Conservation (phyloP, 495 filamentous ascomycete genomes). For the Polyplosphaeria fusca region DNA sequence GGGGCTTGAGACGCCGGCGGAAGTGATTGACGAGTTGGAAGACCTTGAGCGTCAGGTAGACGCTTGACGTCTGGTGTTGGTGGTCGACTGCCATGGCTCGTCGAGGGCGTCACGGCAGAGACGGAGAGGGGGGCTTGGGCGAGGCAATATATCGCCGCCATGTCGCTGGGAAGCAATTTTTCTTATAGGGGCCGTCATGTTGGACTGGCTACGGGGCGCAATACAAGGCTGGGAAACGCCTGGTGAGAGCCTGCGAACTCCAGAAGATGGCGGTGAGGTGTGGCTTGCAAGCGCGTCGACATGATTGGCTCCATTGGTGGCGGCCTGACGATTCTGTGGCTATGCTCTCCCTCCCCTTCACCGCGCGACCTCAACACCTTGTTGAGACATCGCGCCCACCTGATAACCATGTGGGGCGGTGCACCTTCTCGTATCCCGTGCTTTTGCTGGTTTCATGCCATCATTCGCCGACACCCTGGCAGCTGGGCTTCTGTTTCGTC, state of each 20-base stretch:
- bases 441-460: background rate
- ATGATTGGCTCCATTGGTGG: background rate
- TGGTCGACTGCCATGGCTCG: conserved; percentile 27
- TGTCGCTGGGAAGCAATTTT: conserved; percentile 5
- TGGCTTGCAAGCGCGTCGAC: background rate
- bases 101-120: background rate
- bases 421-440: background rate
- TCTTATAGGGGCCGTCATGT: background rate
- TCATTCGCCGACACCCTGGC: background rate
- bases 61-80: conserved; percentile 10
- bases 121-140: conserved; percentile 11
- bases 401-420: background rate
- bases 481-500: conserved; percentile 10
- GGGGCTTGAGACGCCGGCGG: conserved; percentile 31
- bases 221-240: conserved; percentile 22
- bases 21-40: conserved; percentile 32
- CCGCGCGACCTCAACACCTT: background rate
- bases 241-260: background rate
- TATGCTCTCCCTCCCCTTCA: background rate
- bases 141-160: conserved; percentile 4
- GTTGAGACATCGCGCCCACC: background rate
- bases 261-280: background rate
- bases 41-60: conserved; percentile 31
- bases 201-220: conserved; percentile 4
- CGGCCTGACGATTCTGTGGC: background rate